Percentiles rank a stretch among this genome's conserved stretches.
Evolutionary conservation across 2,329 filamentous ascomycete genomes (phyloP).

Genomic region (Trichoderma sp.): DNA sequence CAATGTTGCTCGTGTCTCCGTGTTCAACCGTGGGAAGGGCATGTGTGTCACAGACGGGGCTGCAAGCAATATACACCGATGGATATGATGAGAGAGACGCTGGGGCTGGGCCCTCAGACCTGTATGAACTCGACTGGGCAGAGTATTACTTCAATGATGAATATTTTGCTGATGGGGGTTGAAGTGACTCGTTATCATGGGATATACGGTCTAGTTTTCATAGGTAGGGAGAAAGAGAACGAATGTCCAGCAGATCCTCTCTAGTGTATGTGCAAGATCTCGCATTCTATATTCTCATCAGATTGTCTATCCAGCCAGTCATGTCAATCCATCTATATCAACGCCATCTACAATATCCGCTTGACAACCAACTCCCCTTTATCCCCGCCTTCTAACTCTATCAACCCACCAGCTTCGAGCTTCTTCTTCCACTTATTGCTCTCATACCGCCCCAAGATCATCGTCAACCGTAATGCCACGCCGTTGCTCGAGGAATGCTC

Average conservation of each 20-base stretch:
- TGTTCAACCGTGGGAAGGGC: not conserved
- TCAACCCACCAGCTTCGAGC: slow-evolving; percentile 59
- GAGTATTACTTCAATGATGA: slow-evolving; percentile 40
- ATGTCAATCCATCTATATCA: slow-evolving; percentile 12
- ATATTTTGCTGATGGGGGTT: not conserved
- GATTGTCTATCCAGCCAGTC: not conserved
- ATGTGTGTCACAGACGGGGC: not conserved
- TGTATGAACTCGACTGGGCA: slow-evolving; percentile 38
- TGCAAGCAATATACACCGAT: not conserved
- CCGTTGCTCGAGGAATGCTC: slow-evolving; percentile 61
- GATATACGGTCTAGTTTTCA: no score
- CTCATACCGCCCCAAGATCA: slow-evolving; percentile 74
- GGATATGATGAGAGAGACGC: not conserved
- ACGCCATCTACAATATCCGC: slow-evolving; percentile 47
- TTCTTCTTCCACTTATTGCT: slow-evolving; percentile 76
- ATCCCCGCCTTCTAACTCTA: slow-evolving; percentile 52
- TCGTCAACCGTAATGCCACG: slow-evolving; percentile 67
- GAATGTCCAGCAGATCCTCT: not conserved
- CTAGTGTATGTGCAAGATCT: not conserved
- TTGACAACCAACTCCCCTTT: slow-evolving; percentile 56
- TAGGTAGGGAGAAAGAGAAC: not conserved
- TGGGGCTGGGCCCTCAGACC: slow-evolving; percentile 5
- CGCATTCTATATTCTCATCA: not conserved
- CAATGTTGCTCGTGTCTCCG: not conserved
- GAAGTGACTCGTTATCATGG: no score